A percentile compares a stretch with the other conserved stretches of the same genome.
phyloP scores from a whole-genome alignment of 257 asterid genomes.

The Plectranthus barbatus region DNA sequence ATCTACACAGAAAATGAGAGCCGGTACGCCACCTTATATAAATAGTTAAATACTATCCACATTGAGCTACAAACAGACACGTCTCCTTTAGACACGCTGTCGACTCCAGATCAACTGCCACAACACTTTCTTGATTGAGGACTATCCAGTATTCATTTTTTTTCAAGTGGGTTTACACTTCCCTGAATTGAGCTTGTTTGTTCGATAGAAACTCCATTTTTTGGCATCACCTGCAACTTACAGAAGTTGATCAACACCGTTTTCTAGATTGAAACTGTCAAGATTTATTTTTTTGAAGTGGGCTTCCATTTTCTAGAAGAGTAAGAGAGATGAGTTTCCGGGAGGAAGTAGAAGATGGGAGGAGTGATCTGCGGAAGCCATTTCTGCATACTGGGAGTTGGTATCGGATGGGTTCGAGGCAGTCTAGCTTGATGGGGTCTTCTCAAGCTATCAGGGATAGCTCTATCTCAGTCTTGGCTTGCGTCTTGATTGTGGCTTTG shows the following conservation, averaged over 20 bases:
- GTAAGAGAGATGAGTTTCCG: slow-evolving; percentile 60
- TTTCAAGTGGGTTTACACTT: slow-evolving; percentile 2
- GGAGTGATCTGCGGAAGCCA: slow-evolving; percentile 76
- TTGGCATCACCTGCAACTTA: no score
- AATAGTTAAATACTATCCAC: not conserved
- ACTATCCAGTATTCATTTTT: not conserved
- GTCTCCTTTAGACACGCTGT: not conserved
- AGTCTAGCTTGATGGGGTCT: slow-evolving; percentile 72
- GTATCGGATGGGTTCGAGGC: slow-evolving; percentile 87
- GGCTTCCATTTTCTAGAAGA: not conserved
- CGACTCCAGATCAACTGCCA: not conserved
- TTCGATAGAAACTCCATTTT: slow-evolving; percentile 1
- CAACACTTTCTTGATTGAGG: not conserved
- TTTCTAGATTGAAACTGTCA: not conserved
- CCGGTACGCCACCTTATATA: not conserved
- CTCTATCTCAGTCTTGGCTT: slow-evolving; percentile 75
- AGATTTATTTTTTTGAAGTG: not conserved
- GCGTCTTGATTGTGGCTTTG: slow-evolving; percentile 84
- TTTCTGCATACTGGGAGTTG: slow-evolving; percentile 90
- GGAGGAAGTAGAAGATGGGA: slow-evolving; percentile 69
- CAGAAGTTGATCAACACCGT: not conserved
- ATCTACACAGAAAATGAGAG: not conserved
- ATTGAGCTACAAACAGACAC: not conserved
- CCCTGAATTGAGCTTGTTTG: slow-evolving; percentile 5
- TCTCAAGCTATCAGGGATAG: slow-evolving; percentile 67